A percentile compares a stretch with the other conserved stretches of the same genome.
Conservation (phyloP, 148 eudicot genomes). For the Nyssa sinensis region DNA sequence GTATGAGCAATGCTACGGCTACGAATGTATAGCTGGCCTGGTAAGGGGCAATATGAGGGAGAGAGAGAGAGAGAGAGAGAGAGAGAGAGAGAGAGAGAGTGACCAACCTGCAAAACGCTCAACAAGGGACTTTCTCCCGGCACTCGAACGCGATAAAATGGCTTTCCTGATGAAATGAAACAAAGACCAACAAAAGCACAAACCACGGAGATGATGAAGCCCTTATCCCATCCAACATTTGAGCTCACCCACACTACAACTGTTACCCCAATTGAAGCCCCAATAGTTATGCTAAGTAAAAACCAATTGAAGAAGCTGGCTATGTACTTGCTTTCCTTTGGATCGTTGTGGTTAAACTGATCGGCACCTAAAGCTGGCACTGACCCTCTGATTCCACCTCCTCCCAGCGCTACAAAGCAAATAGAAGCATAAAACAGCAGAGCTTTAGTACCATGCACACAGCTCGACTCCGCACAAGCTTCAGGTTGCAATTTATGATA, state of each 20-base stretch:
- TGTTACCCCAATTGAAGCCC: constrained; percentile 15
- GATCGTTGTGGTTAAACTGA: constrained; percentile 12
- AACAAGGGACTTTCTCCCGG: constrained; percentile 2
- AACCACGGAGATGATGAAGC: constrained; percentile 14
- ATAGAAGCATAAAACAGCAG: constrained; percentile 6
- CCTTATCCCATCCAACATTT: constrained; percentile 15
- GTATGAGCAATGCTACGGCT: no score
- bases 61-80: no score
- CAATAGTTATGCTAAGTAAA: background rate
- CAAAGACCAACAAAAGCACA: constrained; percentile 9
- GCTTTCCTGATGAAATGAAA: constrained; percentile 7
- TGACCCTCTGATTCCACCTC: constrained; percentile 14
- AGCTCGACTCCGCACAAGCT: constrained; percentile 10
- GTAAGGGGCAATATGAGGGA: no score
- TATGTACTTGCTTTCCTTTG: constrained; percentile 12
- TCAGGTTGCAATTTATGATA: constrained; percentile 13
- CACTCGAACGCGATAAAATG: constrained; percentile 9
- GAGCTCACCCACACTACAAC: constrained; percentile 15
- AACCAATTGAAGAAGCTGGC: constrained; percentile 18
- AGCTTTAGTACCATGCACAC: constrained; percentile 14
- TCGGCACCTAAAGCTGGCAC: constrained; percentile 16
- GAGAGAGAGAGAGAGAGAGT: background rate
- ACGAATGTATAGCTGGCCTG: no score
- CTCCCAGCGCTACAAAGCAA: constrained; percentile 9
- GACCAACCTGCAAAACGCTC: background rate